Base-by-base conservation (phyloP, 768 basidiomycete genomes). In the Pleurotus tuber-regium region DNA sequence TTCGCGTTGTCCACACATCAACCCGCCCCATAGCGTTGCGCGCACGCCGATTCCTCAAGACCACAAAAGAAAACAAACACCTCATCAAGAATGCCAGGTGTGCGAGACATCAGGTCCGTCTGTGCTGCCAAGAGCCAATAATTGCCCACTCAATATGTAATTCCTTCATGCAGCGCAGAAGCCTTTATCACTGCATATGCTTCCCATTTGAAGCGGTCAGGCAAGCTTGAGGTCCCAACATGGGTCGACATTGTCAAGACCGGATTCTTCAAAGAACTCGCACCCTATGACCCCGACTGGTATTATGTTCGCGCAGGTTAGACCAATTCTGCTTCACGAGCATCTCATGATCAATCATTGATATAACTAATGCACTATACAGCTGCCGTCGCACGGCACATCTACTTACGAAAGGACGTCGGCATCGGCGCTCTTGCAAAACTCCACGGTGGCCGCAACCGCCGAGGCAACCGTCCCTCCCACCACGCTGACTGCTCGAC, bases 181-280 rank as follows among this genome's bases (percentile, higher is more conserved):
- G 84, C 84, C 56, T 98, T 98, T 78, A 97, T 98, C 72, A 63
- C 80, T 56, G 94, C 94, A 62, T 98, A 98, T 74, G 77, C 94
- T 65, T 92, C 89, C 66, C 94, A 98, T 74, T 80, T 98, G 68
- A 98, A 98, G 78, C 89, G 94, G 61, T 94, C 92, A 57, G 97
- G 97, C 73, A 98, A 98, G 80, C 91, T 99, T 66, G 95, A 99
- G 78, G 91, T 98, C 55, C 96, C 96, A 61, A 87, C 84, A 72
- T 98, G 96, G 96, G 96, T 91, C 55, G 96, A 97, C 72, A 76
- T 98, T 63, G 97, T 99, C 70, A 99, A 99, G 82, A 99, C 97
- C 55, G 96, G 92, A 69, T 77, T 89, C 54, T 94, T 79, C 82
- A 98, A 98, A 74, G 97, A 99, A 76, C 91, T 97, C 55, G 96